Base-by-base conservation (phyloP, 495 filamentous ascomycete species). In the Amniculicola lignicola region DNA sequence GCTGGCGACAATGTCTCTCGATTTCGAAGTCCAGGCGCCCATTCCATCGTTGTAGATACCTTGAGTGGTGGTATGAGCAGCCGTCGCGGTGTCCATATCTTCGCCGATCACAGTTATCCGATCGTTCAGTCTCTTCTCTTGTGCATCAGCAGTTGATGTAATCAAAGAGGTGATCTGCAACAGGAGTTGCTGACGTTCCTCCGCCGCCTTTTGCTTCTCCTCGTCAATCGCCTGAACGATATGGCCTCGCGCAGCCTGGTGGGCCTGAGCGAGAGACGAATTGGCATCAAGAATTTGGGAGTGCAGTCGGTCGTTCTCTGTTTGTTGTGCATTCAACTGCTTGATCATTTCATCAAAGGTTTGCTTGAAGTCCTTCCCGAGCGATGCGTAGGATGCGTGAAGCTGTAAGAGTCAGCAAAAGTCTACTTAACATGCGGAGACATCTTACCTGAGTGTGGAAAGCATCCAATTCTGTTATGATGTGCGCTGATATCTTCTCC, bases 351-450 rank as follows among this genome's bases (percentile, higher is more conserved):
- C 82, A 44, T 94, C 89, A 47, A 97, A 96, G 35, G 92, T 80
- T 15, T 69, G 70, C 62, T 92, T 91, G 73, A 96, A 88, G 57
- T 96, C 89, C 43, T 82, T 84, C n/a, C 90, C 90, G 2, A 97
- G 78, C n/a, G 80, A 81, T 60, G 83, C 86, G 71, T 95, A 97
- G 0, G 94, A 97, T 7, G 75, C 63, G 62, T 95, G 88, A 35
- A 98, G 77, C 76, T 85, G 44, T n/a, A 7, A 7, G 31, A 4
- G 52, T 74, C 53, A 74, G 65, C 23, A 47, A 9, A 40, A 40
- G 29, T 7, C 29, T 33, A 40, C 37, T 9, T n/a, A 19, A 12
- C 37, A 18, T 19, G 6, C 9, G 37, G n/a, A n/a, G n/a, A n/a
- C 35, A 19, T 16, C 50, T 50, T 73, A 82, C 79, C 69, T 90